Evolutionary conservation across 2,329 filamentous ascomycete genomes (phyloP).

Genomic region (Fusarium mundagurra): DNA sequence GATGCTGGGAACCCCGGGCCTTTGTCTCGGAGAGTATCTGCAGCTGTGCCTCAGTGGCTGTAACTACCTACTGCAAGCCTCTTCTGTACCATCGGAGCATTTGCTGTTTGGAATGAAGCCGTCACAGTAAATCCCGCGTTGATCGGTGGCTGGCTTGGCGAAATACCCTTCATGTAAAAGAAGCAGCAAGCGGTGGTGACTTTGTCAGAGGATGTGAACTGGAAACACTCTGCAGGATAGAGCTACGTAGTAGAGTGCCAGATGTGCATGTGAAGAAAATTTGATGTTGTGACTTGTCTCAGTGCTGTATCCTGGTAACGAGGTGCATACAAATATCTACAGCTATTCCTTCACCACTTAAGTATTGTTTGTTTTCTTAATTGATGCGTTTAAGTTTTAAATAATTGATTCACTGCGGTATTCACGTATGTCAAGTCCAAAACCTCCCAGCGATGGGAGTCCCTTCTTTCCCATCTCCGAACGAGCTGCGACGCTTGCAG

Average conservation of each 20-base stretch:
- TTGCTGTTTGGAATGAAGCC: background rate
- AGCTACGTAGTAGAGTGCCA: background rate
- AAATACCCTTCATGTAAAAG: background rate
- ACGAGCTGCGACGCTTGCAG: background rate
- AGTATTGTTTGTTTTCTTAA: background rate
- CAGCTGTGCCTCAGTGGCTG: background rate
- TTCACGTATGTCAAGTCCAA: background rate
- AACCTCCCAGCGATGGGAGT: constrained; percentile 10
- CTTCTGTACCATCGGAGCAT: background rate
- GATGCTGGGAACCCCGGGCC: background rate
- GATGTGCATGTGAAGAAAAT: background rate
- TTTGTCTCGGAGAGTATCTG: background rate
- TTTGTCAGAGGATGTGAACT: background rate
- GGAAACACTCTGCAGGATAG: background rate
- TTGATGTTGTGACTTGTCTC: constrained; percentile 1
- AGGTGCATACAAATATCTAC: constrained; percentile 13
- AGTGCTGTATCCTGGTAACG: background rate
- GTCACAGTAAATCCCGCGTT: background rate
- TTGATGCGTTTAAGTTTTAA: background rate
- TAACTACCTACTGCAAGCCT: background rate
- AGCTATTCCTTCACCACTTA: background rate
- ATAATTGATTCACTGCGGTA: too few relatives aligned
- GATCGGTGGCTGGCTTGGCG: background rate
- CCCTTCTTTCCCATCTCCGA: constrained; percentile 3
- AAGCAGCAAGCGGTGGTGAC: background rate